A percentile compares a stretch with the other conserved stretches of the same genome.
phyloP scores from a whole-genome alignment of 1,284 basidiomycete species.

The Ceratobasidium sp. region DNA sequence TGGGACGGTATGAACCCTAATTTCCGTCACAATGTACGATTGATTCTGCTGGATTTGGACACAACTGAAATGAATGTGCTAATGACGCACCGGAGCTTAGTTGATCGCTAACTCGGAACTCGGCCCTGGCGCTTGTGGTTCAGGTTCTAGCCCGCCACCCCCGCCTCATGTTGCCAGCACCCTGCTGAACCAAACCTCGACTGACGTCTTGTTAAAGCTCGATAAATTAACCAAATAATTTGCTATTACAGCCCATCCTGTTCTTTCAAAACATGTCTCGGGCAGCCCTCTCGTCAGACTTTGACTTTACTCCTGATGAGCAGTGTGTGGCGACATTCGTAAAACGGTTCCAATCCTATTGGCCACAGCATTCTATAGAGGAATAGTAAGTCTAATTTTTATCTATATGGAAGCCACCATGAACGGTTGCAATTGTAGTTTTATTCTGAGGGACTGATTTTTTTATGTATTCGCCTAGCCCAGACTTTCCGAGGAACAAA shows the following conservation, averaged over 20 bases:
- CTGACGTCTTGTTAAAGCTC: not conserved
- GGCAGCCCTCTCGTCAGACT: slow-evolving; percentile 1
- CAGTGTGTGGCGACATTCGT: slow-evolving; percentile 10
- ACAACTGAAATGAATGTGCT: not conserved
- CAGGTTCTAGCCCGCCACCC: not conserved
- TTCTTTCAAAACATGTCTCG: not conserved
- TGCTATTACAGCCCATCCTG: not conserved
- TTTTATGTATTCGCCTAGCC: not conserved
- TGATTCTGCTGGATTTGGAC: not conserved
- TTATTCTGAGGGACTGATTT: slow-evolving; percentile 7
- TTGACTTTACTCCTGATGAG: slow-evolving; percentile 19
- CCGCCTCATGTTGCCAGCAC: not conserved
- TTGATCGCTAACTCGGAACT: slow-evolving; percentile 3
- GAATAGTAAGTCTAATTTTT: slow-evolving; percentile 22
- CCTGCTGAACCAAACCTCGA: not conserved
- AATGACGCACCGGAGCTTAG: slow-evolving; percentile 9
- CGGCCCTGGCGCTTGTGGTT: not conserved
- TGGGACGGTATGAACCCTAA: no score
- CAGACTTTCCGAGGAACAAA: slow-evolving; percentile 26
- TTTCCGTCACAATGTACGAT: not conserved
- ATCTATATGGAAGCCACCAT: no score
- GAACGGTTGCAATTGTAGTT: not conserved
- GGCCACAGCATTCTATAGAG: slow-evolving; percentile 26
- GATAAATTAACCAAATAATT: no score
- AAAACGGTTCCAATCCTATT: slow-evolving; percentile 23